A percentile compares a stretch with the other conserved stretches of the same genome.
These are phyloP conservation scores for Curvularia hawaiiensis DNA, from an alignment of 2,329 filamentous ascomycete genomes.

Conservation along the genomic window DNA sequence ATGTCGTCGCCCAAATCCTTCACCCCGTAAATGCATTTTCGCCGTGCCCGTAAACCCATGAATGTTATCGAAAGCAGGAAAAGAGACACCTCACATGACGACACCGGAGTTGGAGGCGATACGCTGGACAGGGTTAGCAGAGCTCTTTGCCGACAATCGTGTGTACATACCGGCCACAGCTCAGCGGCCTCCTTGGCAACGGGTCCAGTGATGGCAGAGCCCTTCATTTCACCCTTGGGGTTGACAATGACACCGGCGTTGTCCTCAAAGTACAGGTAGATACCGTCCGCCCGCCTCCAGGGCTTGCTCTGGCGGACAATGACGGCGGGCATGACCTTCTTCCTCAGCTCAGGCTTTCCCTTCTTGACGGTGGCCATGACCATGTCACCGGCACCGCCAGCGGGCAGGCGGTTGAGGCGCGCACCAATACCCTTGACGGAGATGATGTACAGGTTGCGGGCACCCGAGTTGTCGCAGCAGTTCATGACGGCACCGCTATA, in stretches of 20 bases:
- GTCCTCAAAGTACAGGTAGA: constrained; percentile 99
- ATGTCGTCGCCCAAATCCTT: constrained; percentile 43
- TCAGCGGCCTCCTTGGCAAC: constrained; percentile 99
- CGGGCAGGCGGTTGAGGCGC: constrained; percentile 94
- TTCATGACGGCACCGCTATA: constrained; percentile 98
- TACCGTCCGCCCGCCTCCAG: constrained; percentile 97
- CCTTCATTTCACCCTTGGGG: constrained; percentile 99
- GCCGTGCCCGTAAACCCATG: constrained; percentile 47
- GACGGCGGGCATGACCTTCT: constrained; percentile 99
- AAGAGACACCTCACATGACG: constrained; percentile 81
- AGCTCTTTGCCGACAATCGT: not conserved
- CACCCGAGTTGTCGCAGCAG: constrained; percentile 99
- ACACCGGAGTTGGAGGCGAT: constrained; percentile 99
- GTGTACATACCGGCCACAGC: constrained; percentile 86
- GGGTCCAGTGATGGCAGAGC: constrained; percentile 97
- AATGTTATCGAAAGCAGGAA: constrained; percentile 47
- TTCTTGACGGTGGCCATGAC: constrained; percentile 99
- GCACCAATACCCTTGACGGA: constrained; percentile 98
- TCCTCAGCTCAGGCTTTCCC: constrained; percentile 99
- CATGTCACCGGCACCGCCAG: constrained; percentile 99
- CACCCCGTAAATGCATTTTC: constrained; percentile 49
- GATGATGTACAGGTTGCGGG: constrained; percentile 99
- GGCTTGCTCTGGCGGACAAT: constrained; percentile 99
- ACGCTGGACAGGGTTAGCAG: constrained; percentile 66
- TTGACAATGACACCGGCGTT: constrained; percentile 99